Base-by-base conservation (phyloP, 2,329 filamentous ascomycete genomes). In the Pseudogymnoascus sp. region DNA sequence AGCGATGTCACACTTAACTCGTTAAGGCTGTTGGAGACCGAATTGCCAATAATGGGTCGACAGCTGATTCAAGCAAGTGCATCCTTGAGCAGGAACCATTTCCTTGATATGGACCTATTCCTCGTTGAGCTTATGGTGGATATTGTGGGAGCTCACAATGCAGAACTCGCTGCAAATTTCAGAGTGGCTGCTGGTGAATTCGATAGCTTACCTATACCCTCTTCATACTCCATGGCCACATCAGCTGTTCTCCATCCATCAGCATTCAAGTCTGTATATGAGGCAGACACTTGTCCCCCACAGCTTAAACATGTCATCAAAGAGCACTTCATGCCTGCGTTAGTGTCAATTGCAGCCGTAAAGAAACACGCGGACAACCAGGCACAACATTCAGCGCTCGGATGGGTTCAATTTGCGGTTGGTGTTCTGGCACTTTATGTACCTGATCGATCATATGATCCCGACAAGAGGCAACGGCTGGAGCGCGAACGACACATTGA, bases 371-470 rank as follows among this genome's bases (percentile, higher is more conserved):
- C 69, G 19, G 64, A 68, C 5, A 62, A 67, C n/a, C 62, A 69
- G 8, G 70, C 73, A 38, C 68, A 67, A 60, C 72, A 75, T 60
- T 75, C 80, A 19, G 81, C 84, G 19, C 75, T 88, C 22, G 87
- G 89, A 4, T 94, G 92, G 85, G 80, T 92, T 28, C 81, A 88
- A 60, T 86, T 96, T 64, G 88, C 90, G 1, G 75, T 92, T 19
- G 87, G 87, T 14, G 84, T 88, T 39, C 79, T 97, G 58, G 83
- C 84, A 65, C 80, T 97, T 2, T 97, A 93, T 70, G 86, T 97
- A 2, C 92, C 95, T 0, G 88, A 96, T 73, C 87, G 88, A 67
- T 83, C 89, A 3, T 94, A 93, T 69, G 94, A 99, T 73, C 94
- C 94, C 1, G 83, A 87, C 64, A 78, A 87, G 63, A 79, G 82